Base-by-base conservation (phyloP, 331 rosid genomes). In the Acacia pycnantha region DNA sequence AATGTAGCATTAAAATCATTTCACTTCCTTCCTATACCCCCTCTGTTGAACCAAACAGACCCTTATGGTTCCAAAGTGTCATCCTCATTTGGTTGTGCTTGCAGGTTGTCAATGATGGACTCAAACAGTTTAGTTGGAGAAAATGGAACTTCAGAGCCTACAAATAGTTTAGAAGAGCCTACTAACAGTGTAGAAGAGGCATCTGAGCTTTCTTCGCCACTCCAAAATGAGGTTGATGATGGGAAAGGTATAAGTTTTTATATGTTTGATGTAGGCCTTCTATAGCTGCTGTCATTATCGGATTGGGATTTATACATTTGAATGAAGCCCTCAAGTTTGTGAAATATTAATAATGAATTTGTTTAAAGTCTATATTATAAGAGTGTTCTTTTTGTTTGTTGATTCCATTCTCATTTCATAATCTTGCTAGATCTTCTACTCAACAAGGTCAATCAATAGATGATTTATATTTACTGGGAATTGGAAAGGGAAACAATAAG, bases 181-280 rank as follows among this genome's bases (percentile, higher is more conserved):
- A 37, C 62, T 16, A 83, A 70, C 72, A 79, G 70, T 18, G 82
- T 27, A 47, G 90, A 76, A 37, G 88, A 68, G 72, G 77, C 72
- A 4, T 70, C 68, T 35, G 84, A 82, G 69, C 84, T 83, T 73
- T 84, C 93, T 85, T 31, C 75, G 11, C 41, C 90, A 16, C 44
- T 86, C n/a, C 82, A 73, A 62, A 85, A 84, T 35, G 91, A 84
- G 26, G 91, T 84, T 21, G 91, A 86, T 68, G 94, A 86, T 4
- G 76, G 74, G 47, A 91, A 85, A 89, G 95, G 97, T 91, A 78
- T 59, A 69, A 21, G 46, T 26, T 53, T 73, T 43, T 58, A 13
- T 46, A 47, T 71, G 12, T 64, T 11, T 79, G 8, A 18, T 24
- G 2, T 12, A 31, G 65, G 33, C 10, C 11, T 8, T 48, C 35